Conservation (phyloP, 257 asterid species). For the Cordia subcordata region DNA sequence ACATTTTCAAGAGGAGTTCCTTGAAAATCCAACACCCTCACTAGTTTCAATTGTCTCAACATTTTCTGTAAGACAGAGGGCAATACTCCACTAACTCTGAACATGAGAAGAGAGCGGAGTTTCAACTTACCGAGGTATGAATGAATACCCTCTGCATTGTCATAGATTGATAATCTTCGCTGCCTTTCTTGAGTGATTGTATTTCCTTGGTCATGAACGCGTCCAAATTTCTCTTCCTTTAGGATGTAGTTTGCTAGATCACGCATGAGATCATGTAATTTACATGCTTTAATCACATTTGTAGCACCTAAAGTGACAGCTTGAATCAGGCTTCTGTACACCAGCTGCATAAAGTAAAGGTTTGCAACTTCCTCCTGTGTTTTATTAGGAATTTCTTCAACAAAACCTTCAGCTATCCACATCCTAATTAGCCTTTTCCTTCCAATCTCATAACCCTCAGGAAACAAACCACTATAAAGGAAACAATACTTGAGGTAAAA, state of each 20-base stretch:
- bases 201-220: slow-evolving; percentile 13
- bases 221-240: slow-evolving; percentile 28
- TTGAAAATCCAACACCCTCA: slow-evolving; percentile 29
- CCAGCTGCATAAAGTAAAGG: slow-evolving; percentile 27
- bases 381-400: not conserved
- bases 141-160: slow-evolving; percentile 12
- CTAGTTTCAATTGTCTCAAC: slow-evolving; percentile 10
- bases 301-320: slow-evolving; percentile 25
- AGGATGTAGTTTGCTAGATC: slow-evolving; percentile 18
- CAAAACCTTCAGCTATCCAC: slow-evolving; percentile 53
- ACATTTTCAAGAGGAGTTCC: slow-evolving; percentile 22
- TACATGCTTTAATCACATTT: slow-evolving; percentile 24
- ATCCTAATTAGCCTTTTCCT: slow-evolving; percentile 40
- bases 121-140: slow-evolving; percentile 8
- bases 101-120: slow-evolving; percentile 16
- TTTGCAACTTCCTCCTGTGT: slow-evolving; percentile 41
- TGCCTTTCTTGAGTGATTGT: slow-evolving; percentile 5
- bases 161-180: not conserved
- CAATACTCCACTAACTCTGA: not conserved
- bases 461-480: slow-evolving; percentile 38
- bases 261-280: slow-evolving; percentile 27
- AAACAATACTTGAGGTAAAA: slow-evolving; percentile 42
- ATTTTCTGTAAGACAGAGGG: slow-evolving; percentile 1
- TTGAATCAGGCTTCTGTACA: slow-evolving; percentile 31
- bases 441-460: slow-evolving; percentile 32